Conservation (phyloP, 768 basidiomycete species). For the Boletus reticuloceps region DNA sequence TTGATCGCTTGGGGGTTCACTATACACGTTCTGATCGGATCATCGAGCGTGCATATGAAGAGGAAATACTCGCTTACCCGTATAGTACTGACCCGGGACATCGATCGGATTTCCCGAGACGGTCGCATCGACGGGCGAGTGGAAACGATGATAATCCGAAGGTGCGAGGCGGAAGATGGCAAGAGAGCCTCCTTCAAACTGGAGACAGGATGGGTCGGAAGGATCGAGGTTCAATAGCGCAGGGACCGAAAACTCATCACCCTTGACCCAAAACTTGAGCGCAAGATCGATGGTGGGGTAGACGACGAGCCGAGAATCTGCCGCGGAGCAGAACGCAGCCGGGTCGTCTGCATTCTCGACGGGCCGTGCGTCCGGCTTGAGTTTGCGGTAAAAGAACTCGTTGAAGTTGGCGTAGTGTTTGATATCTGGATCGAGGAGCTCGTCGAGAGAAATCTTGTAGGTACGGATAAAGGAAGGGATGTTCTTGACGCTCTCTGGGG, state of each 20-base stretch:
- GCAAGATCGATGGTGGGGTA: constrained; percentile 58
- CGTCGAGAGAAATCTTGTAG: constrained; percentile 51
- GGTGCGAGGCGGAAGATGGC: constrained; percentile 79
- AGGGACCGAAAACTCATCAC: constrained; percentile 64
- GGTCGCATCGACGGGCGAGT: constrained; percentile 61
- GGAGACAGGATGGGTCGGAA: constrained; percentile 38
- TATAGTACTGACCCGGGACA: constrained; percentile 59
- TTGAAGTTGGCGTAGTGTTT: constrained; percentile 68
- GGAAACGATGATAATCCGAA: constrained; percentile 80
- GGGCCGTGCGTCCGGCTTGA: constrained; percentile 59
- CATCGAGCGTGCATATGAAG: not conserved
- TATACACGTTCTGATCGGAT: constrained; percentile 6
- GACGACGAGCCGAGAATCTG: constrained; percentile 74
- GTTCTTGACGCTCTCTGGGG: constrained; percentile 46
- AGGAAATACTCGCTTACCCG: constrained; percentile 35
- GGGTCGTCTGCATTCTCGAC: constrained; percentile 54
- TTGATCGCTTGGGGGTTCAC: constrained; percentile 83
- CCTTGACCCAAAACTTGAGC: constrained; percentile 76
- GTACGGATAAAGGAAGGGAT: constrained; percentile 57
- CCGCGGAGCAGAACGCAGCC: constrained; percentile 55
- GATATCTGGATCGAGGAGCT: constrained; percentile 64
- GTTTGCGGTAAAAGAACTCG: constrained; percentile 67
- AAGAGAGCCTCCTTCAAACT: constrained; percentile 47
- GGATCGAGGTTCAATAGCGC: constrained; percentile 49
- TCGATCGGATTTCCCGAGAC: constrained; percentile 40